Percentiles rank a stretch among this genome's conserved stretches.
Evolutionary conservation across 352 stramenopile genomes (phyloP).

Genomic region (Phytophthora capsici): DNA sequence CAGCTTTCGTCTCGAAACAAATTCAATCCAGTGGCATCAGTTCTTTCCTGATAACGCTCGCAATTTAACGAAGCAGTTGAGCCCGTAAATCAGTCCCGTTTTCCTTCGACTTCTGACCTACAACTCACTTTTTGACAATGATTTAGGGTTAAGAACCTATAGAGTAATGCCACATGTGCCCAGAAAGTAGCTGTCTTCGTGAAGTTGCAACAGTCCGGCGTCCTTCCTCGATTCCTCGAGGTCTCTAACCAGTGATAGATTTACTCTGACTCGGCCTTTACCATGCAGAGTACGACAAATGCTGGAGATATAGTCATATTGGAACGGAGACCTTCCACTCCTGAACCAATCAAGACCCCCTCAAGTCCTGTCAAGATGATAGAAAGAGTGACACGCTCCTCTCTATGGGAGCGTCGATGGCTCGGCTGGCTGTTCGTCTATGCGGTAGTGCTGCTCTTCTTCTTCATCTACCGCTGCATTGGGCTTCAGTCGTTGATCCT

Average conservation of each 20-base stretch:
- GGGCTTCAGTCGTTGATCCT: conserved; percentile 37
- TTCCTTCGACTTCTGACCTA: no score
- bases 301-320: background rate
- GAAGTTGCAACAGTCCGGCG: conserved; percentile 13
- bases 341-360: conserved; percentile 1
- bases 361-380: conserved; percentile 2
- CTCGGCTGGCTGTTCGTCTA: conserved; percentile 51
- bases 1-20: background rate
- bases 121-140: no score
- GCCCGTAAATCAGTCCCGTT: no score
- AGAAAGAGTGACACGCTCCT: background rate
- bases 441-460: conserved; percentile 36
- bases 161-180: conserved; percentile 6
- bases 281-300: background rate
- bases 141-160: no score
- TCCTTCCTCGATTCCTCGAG: conserved; percentile 12
- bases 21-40: conserved; percentile 6
- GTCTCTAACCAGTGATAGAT: conserved; percentile 6
- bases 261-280: background rate
- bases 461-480: conserved; percentile 36
- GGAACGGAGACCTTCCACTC: conserved; percentile 10
- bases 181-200: conserved; percentile 29
- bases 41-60: background rate
- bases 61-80: no score
- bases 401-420: conserved; percentile 24